phyloP scores from a whole-genome alignment of 495 filamentous ascomycete species.

The Lentithecium fluviatile region DNA sequence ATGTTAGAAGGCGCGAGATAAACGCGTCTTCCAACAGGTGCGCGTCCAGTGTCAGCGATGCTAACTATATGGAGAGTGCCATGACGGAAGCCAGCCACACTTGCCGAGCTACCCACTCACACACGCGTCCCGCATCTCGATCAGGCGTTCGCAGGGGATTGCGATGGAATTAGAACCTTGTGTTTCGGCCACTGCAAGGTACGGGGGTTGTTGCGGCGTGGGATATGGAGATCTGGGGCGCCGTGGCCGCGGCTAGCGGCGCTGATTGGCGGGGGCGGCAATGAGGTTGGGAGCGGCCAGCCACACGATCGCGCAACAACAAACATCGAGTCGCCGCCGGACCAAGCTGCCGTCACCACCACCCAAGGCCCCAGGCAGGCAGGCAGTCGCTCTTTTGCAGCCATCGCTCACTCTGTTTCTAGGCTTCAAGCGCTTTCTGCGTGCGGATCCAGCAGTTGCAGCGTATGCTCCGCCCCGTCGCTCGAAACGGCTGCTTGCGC shows the following conservation, averaged over 20 bases:
- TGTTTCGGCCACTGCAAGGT: slow-evolving; percentile 22
- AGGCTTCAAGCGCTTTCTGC: not conserved
- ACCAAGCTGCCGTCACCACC: not conserved
- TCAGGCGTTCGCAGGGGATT: not conserved
- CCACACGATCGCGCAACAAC: slow-evolving; percentile 12
- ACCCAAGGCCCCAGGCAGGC: slow-evolving; percentile 1
- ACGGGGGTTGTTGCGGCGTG: not conserved
- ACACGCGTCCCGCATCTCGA: not conserved
- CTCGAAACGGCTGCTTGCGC: slow-evolving; percentile 15
- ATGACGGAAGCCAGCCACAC: too few relatives aligned
- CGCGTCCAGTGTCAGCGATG: too few relatives aligned
- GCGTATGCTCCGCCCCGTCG: slow-evolving; percentile 5
- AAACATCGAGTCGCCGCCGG: not conserved
- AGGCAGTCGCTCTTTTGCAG: slow-evolving; percentile 10
- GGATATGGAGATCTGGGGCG: not conserved
- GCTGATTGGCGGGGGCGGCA: slow-evolving; percentile 8
- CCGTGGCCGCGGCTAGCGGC: not conserved
- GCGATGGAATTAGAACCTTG: slow-evolving; percentile 10
- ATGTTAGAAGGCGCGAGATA: too few relatives aligned
- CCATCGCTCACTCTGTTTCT: not conserved
- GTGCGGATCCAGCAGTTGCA: not conserved
- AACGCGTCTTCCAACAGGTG: too few relatives aligned
- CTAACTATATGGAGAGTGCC: too few relatives aligned
- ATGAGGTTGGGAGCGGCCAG: slow-evolving; percentile 11
- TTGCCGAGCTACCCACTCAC: not conserved